Base-by-base conservation (phyloP, 305 asterid species). In the Solanum chacoense region DNA sequence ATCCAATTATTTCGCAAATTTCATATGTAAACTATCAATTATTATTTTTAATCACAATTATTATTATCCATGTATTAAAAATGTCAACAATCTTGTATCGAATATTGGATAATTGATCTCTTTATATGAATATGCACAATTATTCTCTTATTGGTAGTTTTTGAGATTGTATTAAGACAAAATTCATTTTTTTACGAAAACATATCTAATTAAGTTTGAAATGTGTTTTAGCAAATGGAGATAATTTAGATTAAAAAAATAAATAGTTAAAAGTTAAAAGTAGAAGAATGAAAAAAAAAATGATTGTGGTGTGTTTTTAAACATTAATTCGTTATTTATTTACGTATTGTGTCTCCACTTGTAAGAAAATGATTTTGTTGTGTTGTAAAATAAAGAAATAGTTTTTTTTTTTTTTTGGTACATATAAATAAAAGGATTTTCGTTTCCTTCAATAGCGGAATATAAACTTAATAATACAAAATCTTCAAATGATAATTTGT, bases 141-240 rank as follows among this genome's bases (percentile, higher is more conserved):
- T 20, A n/a, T 59, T 59, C 11, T 20, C 1, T 1, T 20, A 8
- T 59, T 20, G 32, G 4, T 67, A 67, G 3, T 2, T 67, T 65
- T 10, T 65, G 31, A 2, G 6, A 10, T 65, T n/a, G 0, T 4
- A 0, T n/a, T 65, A 0, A 0, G 2, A n/a, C 3, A 65, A 65
- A 4, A 65, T 0, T 20, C 6, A 65, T 65, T 65, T 0, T 0
- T 65, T n/a, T 4, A 65, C 14, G 0, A 65, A 65, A 65, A 65
- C 1, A 65, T n/a, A 65, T n/a, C 13, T n/a, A n/a, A 16, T 18
- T 50, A 50, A 16, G 65, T 65, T 0, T 22, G 72, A n/a, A n/a
- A 13, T 65, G 0, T 65, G 28, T 63, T 67, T 63, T 67, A 67
- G 13, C 24, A 22, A 59, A 20, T 59, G 11, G 71, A 8, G 71